Conservation (phyloP, 495 filamentous ascomycete genomes). For the Aspergillus mulundensis region DNA sequence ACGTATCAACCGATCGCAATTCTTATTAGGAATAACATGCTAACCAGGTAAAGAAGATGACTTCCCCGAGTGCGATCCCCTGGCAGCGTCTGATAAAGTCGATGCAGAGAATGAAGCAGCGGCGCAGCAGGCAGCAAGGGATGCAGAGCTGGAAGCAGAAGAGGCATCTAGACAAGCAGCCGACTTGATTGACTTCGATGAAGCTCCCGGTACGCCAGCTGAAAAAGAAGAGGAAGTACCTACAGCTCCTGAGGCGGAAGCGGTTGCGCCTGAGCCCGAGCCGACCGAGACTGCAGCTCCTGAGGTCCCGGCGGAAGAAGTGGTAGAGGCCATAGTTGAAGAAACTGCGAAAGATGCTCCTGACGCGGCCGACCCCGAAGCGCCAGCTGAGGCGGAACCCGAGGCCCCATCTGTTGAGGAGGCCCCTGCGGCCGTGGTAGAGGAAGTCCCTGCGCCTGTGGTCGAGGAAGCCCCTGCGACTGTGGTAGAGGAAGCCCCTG, state of each 20-base stretch:
- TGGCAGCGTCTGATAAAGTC: conserved; percentile 20
- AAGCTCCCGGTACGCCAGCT: conserved; percentile 2
- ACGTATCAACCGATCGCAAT: neutral
- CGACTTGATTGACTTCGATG: conserved; percentile 13
- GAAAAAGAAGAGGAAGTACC: conserved; percentile 11
- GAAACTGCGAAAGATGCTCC: conserved; percentile 1
- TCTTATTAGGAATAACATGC: neutral
- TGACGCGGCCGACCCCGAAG: neutral
- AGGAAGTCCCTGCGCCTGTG: conserved; percentile 13
- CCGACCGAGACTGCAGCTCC: conserved; percentile 2
- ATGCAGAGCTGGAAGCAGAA: conserved; percentile 18
- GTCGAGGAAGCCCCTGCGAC: neutral
- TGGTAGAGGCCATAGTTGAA: neutral
- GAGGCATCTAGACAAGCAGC: conserved; percentile 8
- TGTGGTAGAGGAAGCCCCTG: conserved; percentile 15
- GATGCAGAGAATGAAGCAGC: conserved; percentile 22
- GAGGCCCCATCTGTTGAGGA: conserved; percentile 3
- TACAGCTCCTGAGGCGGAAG: neutral
- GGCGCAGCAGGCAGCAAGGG: conserved; percentile 18
- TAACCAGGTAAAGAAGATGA: conserved; percentile 17
- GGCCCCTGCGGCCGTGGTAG: conserved; percentile 8
- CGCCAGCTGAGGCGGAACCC: conserved; percentile 5
- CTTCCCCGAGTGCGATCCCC: conserved; percentile 20
- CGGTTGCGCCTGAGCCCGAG: conserved; percentile 3
- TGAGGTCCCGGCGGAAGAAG: neutral